These are phyloP conservation scores for Solanum ossicruentum DNA, from an alignment of 257 asterid species.

Conservation along the genomic window DNA sequence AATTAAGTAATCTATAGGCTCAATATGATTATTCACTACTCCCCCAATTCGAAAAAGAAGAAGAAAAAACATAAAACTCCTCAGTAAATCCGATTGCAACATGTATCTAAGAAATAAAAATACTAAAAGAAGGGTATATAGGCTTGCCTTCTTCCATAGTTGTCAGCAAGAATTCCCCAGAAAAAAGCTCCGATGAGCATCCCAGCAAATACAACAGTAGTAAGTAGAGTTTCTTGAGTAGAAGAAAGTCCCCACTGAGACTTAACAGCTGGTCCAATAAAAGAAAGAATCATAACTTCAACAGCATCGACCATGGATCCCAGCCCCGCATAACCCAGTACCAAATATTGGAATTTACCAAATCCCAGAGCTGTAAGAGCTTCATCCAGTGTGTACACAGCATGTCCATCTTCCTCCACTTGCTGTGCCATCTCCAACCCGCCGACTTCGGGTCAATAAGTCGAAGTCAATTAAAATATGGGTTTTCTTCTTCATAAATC, in stretches of 20 bases:
- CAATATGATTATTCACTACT: not conserved
- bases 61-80: not conserved
- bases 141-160: constrained; percentile 62
- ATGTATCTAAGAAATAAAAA: too few species aligned
- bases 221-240: constrained; percentile 44
- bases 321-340: constrained; percentile 62
- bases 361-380: constrained; percentile 64
- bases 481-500: not conserved
- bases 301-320: constrained; percentile 68
- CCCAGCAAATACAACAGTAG: constrained; percentile 69
- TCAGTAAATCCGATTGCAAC: not conserved
- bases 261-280: constrained; percentile 62
- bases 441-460: not conserved
- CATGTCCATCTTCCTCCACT: not conserved
- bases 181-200: constrained; percentile 72
- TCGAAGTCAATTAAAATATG: not conserved
- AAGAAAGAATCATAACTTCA: constrained; percentile 74
- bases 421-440: not conserved
- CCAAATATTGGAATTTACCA: constrained; percentile 52
- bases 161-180: constrained; percentile 60
- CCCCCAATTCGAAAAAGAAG: not conserved
- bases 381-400: constrained; percentile 47
- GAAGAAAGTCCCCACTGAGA: constrained; percentile 62
- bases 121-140: not conserved
- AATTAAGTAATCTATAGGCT: not conserved